Evolutionary conservation across 2,329 filamentous ascomycete species (phyloP).

Genomic region (Arthrinium phaeospermum): DNA sequence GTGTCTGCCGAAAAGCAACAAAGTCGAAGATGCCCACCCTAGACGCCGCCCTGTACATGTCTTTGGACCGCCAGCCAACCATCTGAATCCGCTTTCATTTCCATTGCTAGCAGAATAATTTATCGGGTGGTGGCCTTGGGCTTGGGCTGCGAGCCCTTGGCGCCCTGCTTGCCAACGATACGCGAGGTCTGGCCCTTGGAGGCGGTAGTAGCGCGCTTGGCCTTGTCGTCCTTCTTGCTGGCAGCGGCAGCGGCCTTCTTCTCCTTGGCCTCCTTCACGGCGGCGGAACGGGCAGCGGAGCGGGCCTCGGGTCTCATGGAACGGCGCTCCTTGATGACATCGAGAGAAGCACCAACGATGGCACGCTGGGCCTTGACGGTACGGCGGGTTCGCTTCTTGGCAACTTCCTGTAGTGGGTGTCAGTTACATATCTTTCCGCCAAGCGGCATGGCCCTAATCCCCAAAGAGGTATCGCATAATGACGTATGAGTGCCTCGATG

Average conservation of each 20-base stretch:
- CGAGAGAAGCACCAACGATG: slow-evolving; percentile 98
- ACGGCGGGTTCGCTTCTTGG: slow-evolving; percentile 99
- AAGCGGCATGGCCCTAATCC: neutral
- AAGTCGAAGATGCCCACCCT: slow-evolving; percentile 40
- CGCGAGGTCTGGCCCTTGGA: slow-evolving; percentile 79
- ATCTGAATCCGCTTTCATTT: slow-evolving; percentile 19
- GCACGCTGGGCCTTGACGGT: slow-evolving; percentile 98
- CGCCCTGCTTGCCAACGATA: slow-evolving; percentile 95
- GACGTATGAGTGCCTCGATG: neutral
- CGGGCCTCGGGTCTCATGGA: slow-evolving; percentile 94
- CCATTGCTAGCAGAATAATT: slow-evolving; percentile 38
- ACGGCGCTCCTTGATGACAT: slow-evolving; percentile 99
- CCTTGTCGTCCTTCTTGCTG: slow-evolving; percentile 99
- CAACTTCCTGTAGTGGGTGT: slow-evolving; percentile 80
- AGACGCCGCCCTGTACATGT: slow-evolving; percentile 42
- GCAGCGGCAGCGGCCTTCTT: slow-evolving; percentile 89
- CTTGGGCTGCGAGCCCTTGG: slow-evolving; percentile 89
- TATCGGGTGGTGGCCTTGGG: slow-evolving; percentile 86
- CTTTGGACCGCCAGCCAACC: slow-evolving; percentile 25
- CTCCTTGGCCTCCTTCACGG: slow-evolving; percentile 98
- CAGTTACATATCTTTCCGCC: slow-evolving; percentile 35
- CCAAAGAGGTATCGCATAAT: neutral
- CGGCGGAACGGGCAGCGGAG: slow-evolving; percentile 83
- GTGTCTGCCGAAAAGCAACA: slow-evolving; percentile 30
- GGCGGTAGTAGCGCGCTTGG: slow-evolving; percentile 79